A percentile compares a stretch with the other conserved stretches of the same genome.
Conservation (phyloP, 1,284 basidiomycete species). For the Chiua sp. region DNA sequence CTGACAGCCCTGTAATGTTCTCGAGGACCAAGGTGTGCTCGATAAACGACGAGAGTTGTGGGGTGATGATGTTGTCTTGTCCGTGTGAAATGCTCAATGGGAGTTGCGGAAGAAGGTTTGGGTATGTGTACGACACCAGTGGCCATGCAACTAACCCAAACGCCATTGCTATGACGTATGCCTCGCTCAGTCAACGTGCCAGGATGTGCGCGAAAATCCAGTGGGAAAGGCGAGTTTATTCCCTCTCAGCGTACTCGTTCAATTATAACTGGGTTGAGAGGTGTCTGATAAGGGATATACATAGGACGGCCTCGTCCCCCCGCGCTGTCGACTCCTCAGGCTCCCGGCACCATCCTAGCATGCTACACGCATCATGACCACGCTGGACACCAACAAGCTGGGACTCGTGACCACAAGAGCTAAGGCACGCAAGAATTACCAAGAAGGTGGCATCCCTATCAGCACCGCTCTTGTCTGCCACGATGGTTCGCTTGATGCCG, state of each 20-base stretch:
- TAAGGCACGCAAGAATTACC: slow-evolving; percentile 49
- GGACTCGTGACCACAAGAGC: slow-evolving; percentile 44
- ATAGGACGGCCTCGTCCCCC: not conserved
- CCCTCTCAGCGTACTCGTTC: too few species aligned
- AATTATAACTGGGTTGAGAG: too few species aligned
- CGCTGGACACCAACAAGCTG: slow-evolving; percentile 22
- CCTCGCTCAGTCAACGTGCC: not conserved
- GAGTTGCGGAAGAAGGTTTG: slow-evolving; percentile 2
- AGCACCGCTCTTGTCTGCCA: slow-evolving; percentile 53
- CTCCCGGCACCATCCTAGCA: not conserved
- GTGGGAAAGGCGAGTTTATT: too few species aligned
- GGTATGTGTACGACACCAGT: slow-evolving; percentile 9
- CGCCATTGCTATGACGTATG: slow-evolving; percentile 5
- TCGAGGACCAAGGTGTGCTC: slow-evolving; percentile 19
- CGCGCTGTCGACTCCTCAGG: not conserved
- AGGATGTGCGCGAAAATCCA: not conserved
- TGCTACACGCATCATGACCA: not conserved
- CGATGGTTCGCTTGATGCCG: slow-evolving; percentile 9
- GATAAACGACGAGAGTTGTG: slow-evolving; percentile 25
- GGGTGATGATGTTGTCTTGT: slow-evolving; percentile 13
- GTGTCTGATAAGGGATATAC: not conserved
- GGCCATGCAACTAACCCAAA: slow-evolving; percentile 19
- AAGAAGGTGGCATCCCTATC: slow-evolving; percentile 64
- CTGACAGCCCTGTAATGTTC: slow-evolving; percentile 30
- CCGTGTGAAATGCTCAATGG: not conserved